Conservation (phyloP, 2,329 filamentous ascomycete genomes). For the Neospermospora avenae region DNA sequence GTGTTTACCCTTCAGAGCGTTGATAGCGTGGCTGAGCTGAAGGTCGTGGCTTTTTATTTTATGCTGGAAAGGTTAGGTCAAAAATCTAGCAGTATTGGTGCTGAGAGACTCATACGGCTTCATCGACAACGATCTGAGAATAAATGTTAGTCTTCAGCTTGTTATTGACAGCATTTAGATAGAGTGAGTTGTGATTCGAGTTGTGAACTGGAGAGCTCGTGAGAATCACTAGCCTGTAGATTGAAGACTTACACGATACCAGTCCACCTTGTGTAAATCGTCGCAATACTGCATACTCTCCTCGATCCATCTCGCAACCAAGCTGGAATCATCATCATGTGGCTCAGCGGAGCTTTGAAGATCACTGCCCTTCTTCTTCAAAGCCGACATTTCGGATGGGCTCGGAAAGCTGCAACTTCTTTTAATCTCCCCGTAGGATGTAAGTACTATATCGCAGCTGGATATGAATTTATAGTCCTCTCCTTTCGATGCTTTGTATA, state of each 20-base stretch:
- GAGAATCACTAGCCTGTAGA: background rate
- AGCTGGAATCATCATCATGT: background rate
- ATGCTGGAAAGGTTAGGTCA: conserved; percentile 34
- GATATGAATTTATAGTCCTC: background rate
- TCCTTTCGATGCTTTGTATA: background rate
- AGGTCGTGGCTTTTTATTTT: conserved; percentile 45
- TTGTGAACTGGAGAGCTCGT: background rate
- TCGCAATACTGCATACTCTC: background rate
- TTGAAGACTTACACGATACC: conserved; percentile 38
- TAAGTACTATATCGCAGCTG: background rate
- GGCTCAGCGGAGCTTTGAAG: background rate
- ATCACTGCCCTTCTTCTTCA: background rate
- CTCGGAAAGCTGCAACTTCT: background rate
- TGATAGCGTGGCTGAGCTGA: conserved; percentile 40
- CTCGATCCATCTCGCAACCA: background rate
- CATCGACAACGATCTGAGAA: conserved; percentile 47
- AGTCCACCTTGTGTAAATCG: conserved; percentile 38
- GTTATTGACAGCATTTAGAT: background rate
- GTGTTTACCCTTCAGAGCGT: conserved; percentile 22
- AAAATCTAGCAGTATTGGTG: background rate
- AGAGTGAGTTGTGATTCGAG: background rate
- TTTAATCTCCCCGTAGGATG: background rate
- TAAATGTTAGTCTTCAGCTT: background rate
- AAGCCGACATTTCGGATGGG: background rate
- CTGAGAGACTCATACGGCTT: conserved; percentile 37